A percentile compares a stretch with the other conserved stretches of the same genome.
Evolutionary conservation across 75 land plant species (phyloP).

Genomic region (Pseudotsuga menziesii): DNA sequence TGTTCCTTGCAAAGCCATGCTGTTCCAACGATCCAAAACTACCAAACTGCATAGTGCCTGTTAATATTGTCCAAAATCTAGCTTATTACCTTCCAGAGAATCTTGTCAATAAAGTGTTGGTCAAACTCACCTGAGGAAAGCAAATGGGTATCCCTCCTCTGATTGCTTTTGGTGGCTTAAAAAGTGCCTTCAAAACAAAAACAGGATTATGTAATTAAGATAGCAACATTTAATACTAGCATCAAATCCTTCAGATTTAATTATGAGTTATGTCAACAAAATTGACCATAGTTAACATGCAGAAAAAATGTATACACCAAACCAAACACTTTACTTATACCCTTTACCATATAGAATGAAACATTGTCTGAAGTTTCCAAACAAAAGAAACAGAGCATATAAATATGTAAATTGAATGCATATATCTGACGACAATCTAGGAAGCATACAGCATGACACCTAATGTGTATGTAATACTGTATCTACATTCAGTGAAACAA

Average conservation of each 20-base stretch:
- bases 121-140: constrained; percentile 59
- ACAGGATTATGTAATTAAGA: background rate
- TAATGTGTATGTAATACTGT: no score
- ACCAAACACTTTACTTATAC: no score
- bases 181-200: constrained; percentile 29
- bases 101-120: background rate
- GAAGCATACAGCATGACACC: no score
- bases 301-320: no score
- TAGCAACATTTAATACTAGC: background rate
- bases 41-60: constrained; percentile 30
- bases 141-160: constrained; percentile 73
- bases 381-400: no score
- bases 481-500: no score
- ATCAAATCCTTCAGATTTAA: background rate
- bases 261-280: background rate
- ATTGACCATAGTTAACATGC: background rate
- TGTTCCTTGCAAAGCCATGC: constrained; percentile 71
- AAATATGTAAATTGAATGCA: no score
- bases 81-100: constrained; percentile 2
- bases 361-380: no score
- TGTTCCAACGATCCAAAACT: constrained; percentile 57
- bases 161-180: constrained; percentile 63
- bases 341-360: no score
- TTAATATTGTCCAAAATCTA: background rate
- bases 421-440: no score